Evolutionary conservation across 1,284 basidiomycete species (phyloP).

Genomic region (Schizophyllum commune): DNA sequence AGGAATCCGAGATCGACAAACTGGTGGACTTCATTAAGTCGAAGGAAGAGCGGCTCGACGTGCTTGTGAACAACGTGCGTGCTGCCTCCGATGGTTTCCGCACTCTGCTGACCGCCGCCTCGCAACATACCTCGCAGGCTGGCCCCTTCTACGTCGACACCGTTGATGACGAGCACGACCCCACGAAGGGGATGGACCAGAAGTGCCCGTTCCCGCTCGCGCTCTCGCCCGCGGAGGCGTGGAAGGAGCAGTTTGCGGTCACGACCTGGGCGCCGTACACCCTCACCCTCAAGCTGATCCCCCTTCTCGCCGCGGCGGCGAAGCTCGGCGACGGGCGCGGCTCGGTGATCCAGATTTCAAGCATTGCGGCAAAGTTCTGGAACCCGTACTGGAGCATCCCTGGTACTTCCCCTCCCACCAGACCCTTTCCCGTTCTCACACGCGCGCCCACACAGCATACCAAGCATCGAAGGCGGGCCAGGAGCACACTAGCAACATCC

Average conservation of each 20-base stretch:
- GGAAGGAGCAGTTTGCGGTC: conserved; percentile 1
- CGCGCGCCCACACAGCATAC: not conserved
- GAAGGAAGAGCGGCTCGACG: conserved; percentile 1
- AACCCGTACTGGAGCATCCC: conserved; percentile 1
- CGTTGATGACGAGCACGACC: not conserved
- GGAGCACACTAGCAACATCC: conserved; percentile 1
- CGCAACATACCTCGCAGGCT: not conserved
- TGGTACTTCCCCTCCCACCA: not conserved
- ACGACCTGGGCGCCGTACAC: conserved; percentile 1
- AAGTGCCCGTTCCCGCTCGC: not conserved
- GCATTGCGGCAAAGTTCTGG: conserved; percentile 1
- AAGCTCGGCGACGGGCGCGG: conserved; percentile 1
- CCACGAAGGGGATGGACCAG: not conserved
- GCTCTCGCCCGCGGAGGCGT: not conserved
- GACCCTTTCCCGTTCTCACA: not conserved
- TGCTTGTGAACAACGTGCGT: conserved; percentile 2
- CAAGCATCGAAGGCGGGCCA: conserved; percentile 1
- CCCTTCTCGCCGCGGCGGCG: conserved; percentile 2
- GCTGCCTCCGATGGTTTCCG: not conserved
- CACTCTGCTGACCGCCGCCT: not conserved
- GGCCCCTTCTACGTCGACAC: not conserved
- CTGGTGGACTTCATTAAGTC: not conserved
- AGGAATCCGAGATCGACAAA: conserved; percentile 1
- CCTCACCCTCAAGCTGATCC: conserved; percentile 1
- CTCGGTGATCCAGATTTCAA: conserved; percentile 1